Evolutionary conservation across 2,329 filamentous ascomycete genomes (phyloP), one percentile per base, ranked within the genome.

Genomic region (Claviceps digitariae): DNA sequence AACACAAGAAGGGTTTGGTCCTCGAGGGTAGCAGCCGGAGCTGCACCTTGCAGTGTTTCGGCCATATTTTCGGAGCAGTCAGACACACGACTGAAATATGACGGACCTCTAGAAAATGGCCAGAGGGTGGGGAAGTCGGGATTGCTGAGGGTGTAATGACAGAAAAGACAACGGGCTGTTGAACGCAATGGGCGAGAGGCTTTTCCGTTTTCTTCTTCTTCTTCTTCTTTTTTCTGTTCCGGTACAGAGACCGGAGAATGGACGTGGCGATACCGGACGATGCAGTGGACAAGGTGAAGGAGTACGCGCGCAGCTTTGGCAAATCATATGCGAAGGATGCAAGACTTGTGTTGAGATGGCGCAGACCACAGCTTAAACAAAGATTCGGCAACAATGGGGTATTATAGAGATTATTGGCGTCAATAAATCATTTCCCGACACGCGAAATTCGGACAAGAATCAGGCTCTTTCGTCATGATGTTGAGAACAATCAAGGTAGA

Each of bases 1-100:
- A 96, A 81, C 60, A 91, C 83, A 54, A 95, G 79, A 62, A 85
- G 79, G 53, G 86, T 84, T 62, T 84, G 74, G 63, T 87, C 83
- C 60, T 78, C 70, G 70, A 79, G 49, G 61, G 67, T 68, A 40
- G 63, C 64, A 40, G 65, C 61, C 45, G 64, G 62, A 38, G 58
- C 59, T 40, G 64, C 60, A 49, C 56, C 57, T 59, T 64, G 64
- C 15, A 64, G 55, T 27, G 63, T 63, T 56, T 68, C 66, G 56
- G 66, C 64, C 70, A 72, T 71, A 54, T 51, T 40, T 44, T n/a
- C n/a, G n/a, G n/a, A n/a, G n/a, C n/a, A n/a, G n/a, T n/a, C n/a
- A 52, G 23, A 34, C 20, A 48, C 43, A 25, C 27, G 55, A 41
- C 57, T 40, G 27, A n/a, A 52, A 43, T 12, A 40, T 10, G 38